Conservation (phyloP, 2,329 filamentous ascomycete genomes). For the Calonectria hawksworthii region DNA sequence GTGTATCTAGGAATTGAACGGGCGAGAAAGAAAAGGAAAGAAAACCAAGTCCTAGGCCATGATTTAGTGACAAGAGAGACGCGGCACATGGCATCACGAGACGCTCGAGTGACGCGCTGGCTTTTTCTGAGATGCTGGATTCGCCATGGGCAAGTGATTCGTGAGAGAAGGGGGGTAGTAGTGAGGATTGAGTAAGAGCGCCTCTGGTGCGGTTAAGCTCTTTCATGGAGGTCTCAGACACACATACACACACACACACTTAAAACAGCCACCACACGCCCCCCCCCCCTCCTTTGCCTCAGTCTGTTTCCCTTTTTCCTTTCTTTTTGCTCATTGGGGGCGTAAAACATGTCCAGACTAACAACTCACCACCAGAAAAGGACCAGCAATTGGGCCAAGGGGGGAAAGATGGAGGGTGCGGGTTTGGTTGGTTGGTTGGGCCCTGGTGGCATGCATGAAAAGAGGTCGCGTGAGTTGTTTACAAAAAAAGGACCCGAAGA, state of each 20-base stretch:
- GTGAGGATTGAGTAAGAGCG: neutral
- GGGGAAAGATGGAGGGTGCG: neutral
- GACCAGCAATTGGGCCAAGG: neutral
- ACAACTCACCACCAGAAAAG: neutral
- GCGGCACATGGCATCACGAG: neutral
- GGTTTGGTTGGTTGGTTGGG: neutral
- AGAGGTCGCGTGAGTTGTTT: slow-evolving; percentile 27
- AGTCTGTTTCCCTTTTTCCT: neutral
- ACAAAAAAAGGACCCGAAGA: neutral
- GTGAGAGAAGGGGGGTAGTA: neutral
- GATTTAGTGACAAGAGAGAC: neutral
- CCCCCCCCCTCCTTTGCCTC: neutral
- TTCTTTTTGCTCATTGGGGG: neutral
- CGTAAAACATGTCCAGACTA: neutral
- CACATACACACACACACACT: neutral
- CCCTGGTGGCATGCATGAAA: slow-evolving; percentile 5
- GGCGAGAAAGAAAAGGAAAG: neutral
- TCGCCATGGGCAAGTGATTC: neutral
- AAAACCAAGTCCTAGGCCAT: neutral
- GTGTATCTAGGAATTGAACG: neutral
- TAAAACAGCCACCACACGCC: neutral
- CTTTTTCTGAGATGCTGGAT: neutral
- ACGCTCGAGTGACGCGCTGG: neutral
- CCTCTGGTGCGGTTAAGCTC: neutral
- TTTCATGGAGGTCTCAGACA: neutral